phyloP scores from a whole-genome alignment of 2,329 filamentous ascomycete species.

The Pyrenochaeta sp. region DNA sequence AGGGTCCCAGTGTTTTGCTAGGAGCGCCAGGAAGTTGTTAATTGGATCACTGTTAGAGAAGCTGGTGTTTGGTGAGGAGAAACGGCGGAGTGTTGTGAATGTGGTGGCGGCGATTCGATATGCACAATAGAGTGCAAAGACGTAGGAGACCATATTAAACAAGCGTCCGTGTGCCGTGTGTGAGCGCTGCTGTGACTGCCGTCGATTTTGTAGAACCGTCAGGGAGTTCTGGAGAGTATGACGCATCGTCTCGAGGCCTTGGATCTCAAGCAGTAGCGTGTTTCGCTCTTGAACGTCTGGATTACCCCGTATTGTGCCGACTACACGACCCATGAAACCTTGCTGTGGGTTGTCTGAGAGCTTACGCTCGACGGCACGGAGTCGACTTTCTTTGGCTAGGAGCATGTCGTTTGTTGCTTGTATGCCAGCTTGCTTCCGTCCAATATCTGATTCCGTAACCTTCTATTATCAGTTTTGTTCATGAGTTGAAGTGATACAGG shows the following conservation, averaged over 20 bases:
- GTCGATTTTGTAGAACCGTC: conserved; percentile 68
- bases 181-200: conserved; percentile 71
- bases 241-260: conserved; percentile 82
- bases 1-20: conserved; percentile 85
- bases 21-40: conserved; percentile 79
- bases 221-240: conserved; percentile 73
- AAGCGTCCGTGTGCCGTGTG: conserved; percentile 73
- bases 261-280: conserved; percentile 75
- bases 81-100: conserved; percentile 71
- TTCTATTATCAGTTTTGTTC: conserved; percentile 27
- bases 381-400: conserved; percentile 73
- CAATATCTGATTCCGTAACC: conserved; percentile 76
- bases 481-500: neutral
- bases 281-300: conserved; percentile 62
- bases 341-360: conserved; percentile 56
- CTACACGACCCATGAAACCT: conserved; percentile 76
- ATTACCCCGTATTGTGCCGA: conserved; percentile 74
- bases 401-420: conserved; percentile 84
- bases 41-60: conserved; percentile 81
- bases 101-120: conserved; percentile 81
- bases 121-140: conserved; percentile 82
- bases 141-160: conserved; percentile 69
- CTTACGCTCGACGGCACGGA: conserved; percentile 75
- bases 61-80: conserved; percentile 57
- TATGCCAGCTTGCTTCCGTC: conserved; percentile 79